These are phyloP conservation scores for Daldinia childiae DNA, from an alignment of 495 filamentous ascomycete species.

Conservation along the genomic window DNA sequence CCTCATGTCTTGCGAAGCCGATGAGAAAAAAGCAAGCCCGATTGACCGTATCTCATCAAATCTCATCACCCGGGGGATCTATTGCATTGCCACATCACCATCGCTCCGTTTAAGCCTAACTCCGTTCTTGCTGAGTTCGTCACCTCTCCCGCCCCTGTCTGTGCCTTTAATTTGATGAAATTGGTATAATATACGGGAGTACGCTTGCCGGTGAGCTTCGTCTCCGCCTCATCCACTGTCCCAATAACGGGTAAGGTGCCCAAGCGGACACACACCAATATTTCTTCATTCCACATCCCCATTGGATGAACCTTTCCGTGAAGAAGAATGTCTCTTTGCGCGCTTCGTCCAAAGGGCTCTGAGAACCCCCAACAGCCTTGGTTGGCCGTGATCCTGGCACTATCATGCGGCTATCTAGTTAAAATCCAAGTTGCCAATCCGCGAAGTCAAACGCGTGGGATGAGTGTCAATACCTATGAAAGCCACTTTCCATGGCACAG, in stretches of 20 bases:
- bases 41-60: conserved; percentile 6
- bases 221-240: conserved; percentile 62
- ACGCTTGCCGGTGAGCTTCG: conserved; percentile 64
- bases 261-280: conserved; percentile 62
- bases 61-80: conserved; percentile 1
- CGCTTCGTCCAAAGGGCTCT: conserved; percentile 58
- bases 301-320: conserved; percentile 54
- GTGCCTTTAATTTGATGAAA: conserved; percentile 51
- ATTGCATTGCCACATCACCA: conserved; percentile 21
- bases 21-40: not conserved
- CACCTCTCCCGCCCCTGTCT: not conserved
- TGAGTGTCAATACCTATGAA: conserved; percentile 26
- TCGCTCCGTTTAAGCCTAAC: conserved; percentile 10
- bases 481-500: conserved; percentile 57
- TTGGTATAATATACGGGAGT: conserved; percentile 59
- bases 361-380: conserved; percentile 17
- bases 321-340: conserved; percentile 67
- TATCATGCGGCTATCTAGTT: conserved; percentile 5
- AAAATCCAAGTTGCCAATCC: conserved; percentile 8
- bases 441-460: conserved; percentile 14
- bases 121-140: conserved; percentile 12
- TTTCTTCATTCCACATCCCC: conserved; percentile 57
- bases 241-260: conserved; percentile 62
- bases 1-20: conserved; percentile 10
- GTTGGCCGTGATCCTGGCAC: not conserved